These are phyloP conservation scores for Hysterangium stoloniferum DNA, from an alignment of 768 basidiomycete genomes.

Conservation along the genomic window DNA sequence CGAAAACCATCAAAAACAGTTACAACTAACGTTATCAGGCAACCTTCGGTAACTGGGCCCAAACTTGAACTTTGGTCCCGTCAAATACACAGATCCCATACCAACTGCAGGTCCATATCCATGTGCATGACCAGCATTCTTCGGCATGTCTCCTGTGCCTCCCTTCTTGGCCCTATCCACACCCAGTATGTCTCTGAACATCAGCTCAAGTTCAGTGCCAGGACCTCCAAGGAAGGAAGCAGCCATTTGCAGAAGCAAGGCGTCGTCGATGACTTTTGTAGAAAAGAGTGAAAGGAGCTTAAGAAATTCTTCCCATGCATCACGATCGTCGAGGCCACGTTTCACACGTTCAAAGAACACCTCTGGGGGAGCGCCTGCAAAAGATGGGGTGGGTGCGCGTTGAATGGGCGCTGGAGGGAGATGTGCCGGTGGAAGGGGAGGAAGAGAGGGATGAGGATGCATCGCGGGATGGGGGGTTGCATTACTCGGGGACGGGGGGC, in stretches of 20 bases:
- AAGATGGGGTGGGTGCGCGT: background rate
- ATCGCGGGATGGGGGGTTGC: constrained; percentile 9
- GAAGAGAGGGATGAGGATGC: constrained; percentile 1
- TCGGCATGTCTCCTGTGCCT: constrained; percentile 23
- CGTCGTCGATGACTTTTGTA: constrained; percentile 83
- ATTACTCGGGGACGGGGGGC: constrained; percentile 16
- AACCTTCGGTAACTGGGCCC: constrained; percentile 92
- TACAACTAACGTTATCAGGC: constrained; percentile 69
- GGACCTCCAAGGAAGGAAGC: constrained; percentile 62
- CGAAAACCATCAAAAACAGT: constrained; percentile 4
- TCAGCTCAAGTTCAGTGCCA: constrained; percentile 66
- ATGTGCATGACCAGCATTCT: constrained; percentile 6
- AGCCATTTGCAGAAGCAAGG: constrained; percentile 75
- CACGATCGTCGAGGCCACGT: constrained; percentile 63
- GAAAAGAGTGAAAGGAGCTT: constrained; percentile 88
- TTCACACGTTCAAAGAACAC: constrained; percentile 93
- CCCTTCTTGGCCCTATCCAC: constrained; percentile 58
- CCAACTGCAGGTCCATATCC: constrained; percentile 60
- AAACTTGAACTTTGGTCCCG: constrained; percentile 60
- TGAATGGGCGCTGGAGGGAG: background rate
- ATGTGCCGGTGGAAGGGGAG: constrained; percentile 1
- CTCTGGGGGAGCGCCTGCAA: constrained; percentile 1
- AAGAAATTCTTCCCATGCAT: constrained; percentile 87
- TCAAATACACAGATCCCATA: constrained; percentile 63
- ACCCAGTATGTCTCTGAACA: constrained; percentile 82